Conservation (phyloP, 306 rosid species). For the Chamaecrista fasciculata region DNA sequence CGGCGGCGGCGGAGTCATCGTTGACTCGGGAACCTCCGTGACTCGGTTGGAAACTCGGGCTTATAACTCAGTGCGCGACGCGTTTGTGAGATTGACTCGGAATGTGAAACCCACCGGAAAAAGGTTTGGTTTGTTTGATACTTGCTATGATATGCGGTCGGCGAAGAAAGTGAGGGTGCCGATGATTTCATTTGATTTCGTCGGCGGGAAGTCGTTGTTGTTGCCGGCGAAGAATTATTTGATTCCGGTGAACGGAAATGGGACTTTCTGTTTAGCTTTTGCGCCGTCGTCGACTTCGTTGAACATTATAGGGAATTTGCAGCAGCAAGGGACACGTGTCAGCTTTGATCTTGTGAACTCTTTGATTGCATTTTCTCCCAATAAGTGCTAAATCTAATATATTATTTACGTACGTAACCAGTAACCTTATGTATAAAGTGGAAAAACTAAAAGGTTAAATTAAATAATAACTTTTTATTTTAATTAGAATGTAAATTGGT, state of each 20-base stretch:
- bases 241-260: constrained; percentile 48
- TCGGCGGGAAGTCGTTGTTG: constrained; percentile 39
- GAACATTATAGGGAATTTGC: constrained; percentile 68
- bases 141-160: constrained; percentile 63
- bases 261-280: constrained; percentile 64
- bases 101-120: constrained; percentile 29
- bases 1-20: constrained; percentile 59
- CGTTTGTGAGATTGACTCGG: constrained; percentile 40
- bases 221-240: constrained; percentile 54
- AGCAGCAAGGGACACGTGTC: constrained; percentile 82
- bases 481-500: too few species aligned
- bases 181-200: constrained; percentile 54
- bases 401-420: constrained; percentile 2
- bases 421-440: too few species aligned
- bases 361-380: constrained; percentile 48
- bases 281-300: constrained; percentile 48
- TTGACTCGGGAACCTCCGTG: constrained; percentile 69
- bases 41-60: constrained; percentile 53
- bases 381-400: constrained; percentile 2
- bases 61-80: constrained; percentile 59
- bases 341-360: constrained; percentile 47
- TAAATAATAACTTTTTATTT: too few species aligned
- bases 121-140: constrained; percentile 53
- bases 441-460: too few species aligned
- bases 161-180: constrained; percentile 43